phyloP scores from a whole-genome alignment of 164 flowering plant species.

The Magnolia officinalis region DNA sequence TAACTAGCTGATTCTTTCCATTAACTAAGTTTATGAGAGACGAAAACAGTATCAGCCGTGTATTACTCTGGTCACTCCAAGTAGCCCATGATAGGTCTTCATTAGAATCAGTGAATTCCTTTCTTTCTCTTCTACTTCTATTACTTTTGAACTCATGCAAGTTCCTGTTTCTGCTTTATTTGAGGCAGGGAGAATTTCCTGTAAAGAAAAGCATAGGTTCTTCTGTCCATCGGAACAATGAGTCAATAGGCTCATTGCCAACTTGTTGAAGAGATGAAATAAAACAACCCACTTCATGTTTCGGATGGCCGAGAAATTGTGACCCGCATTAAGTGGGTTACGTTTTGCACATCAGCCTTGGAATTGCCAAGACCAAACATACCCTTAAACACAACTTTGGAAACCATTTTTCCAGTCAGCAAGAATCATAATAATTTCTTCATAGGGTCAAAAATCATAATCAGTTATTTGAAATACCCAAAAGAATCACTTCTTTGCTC shows the following conservation, averaged over 20 bases:
- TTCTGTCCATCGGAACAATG: neutral
- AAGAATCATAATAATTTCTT: too few species aligned
- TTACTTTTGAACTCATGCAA: neutral
- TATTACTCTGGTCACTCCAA: too few species aligned
- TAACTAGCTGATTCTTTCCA: too few species aligned
- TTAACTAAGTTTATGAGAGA: neutral
- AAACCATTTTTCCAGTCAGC: neutral
- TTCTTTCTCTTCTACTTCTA: neutral
- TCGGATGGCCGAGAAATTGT: neutral
- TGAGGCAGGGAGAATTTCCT: neutral
- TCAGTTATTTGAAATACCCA: neutral
- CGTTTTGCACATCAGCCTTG: neutral
- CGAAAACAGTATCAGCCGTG: too few species aligned
- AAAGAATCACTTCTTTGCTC: too few species aligned
- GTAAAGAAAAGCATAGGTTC: neutral
- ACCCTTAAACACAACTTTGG: neutral
- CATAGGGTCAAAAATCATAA: neutral
- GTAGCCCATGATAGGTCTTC: neutral
- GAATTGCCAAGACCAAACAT: neutral
- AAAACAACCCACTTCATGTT: neutral
- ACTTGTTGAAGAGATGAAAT: neutral
- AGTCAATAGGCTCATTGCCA: neutral
- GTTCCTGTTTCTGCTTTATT: neutral
- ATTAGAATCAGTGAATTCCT: neutral
- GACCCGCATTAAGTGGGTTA: neutral